phyloP scores from a whole-genome alignment of 2,329 filamentous ascomycete species.

The Fusarium secorum region DNA sequence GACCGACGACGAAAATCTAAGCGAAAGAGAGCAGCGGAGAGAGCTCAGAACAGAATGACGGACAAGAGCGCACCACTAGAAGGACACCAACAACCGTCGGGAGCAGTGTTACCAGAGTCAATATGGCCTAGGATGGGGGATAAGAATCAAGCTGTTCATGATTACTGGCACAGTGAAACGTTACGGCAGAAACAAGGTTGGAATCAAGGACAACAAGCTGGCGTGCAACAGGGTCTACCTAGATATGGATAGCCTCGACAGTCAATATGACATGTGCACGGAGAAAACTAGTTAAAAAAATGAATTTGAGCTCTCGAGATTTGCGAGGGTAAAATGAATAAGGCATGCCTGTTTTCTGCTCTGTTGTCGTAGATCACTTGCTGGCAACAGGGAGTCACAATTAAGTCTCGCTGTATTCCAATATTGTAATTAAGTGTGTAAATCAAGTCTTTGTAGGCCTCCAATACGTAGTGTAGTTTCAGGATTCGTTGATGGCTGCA shows the following conservation, averaged over 20 bases:
- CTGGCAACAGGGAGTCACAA: not conserved
- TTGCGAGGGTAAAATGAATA: not conserved
- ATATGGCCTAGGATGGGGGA: constrained; percentile 27
- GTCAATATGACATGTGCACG: not conserved
- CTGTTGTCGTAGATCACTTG: too few species aligned
- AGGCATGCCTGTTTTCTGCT: not conserved
- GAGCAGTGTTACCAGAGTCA: not conserved
- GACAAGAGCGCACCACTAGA: constrained; percentile 4
- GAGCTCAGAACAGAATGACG: not conserved
- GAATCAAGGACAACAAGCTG: constrained; percentile 8
- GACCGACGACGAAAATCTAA: constrained; percentile 30
- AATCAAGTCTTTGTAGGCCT: not conserved
- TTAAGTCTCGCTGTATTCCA: accelerated
- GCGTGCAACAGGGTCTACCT: not conserved
- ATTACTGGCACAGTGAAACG: constrained; percentile 26
- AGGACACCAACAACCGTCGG: not conserved
- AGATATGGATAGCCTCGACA: constrained; percentile 15
- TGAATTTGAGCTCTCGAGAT: accelerated
- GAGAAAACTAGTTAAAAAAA: not conserved
- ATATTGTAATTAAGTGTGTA: accelerated
- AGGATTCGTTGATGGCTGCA: not conserved
- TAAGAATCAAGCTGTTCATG: constrained; percentile 26
- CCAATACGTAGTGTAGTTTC: not conserved
- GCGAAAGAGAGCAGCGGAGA: not conserved
- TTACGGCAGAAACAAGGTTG: constrained; percentile 11